Percentiles rank a stretch among this genome's conserved stretches.
These are phyloP conservation scores for Rubroshorea leprosula DNA, from an alignment of 345 rosid genomes.

Conservation along the genomic window DNA sequence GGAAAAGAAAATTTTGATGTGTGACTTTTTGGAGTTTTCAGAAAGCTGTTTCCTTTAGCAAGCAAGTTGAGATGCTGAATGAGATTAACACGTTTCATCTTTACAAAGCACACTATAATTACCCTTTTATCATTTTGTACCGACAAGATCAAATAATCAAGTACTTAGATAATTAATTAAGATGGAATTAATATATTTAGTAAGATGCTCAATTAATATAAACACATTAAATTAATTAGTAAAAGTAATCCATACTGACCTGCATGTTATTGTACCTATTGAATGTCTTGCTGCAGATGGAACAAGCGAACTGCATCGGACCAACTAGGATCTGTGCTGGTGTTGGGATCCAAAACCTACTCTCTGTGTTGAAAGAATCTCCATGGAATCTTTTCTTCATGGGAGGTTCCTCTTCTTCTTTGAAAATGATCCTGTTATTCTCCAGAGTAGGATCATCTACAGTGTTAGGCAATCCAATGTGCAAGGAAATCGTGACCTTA, in stretches of 20 bases:
- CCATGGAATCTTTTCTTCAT: slow-evolving; percentile 28
- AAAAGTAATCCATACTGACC: too few species aligned
- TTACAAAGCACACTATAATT: too few species aligned
- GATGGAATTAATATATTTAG: too few species aligned
- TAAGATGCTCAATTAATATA: too few species aligned
- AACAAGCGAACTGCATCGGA: slow-evolving; percentile 76
- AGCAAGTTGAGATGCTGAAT: too few species aligned
- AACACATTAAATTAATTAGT: too few species aligned
- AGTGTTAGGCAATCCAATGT: slow-evolving; percentile 56
- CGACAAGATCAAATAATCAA: not conserved
- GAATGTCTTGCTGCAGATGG: slow-evolving; percentile 72
- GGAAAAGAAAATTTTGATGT: too few species aligned
- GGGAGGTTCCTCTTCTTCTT: slow-evolving; percentile 17
- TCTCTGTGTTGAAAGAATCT: slow-evolving; percentile 29
- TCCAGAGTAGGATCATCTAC: slow-evolving; percentile 15
- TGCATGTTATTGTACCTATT: slow-evolving; percentile 90
- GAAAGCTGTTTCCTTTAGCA: too few species aligned
- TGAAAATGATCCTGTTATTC: slow-evolving; percentile 7
- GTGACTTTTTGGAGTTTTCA: too few species aligned
- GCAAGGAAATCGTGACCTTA: slow-evolving; percentile 48
- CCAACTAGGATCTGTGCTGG: slow-evolving; percentile 78
- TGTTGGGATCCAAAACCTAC: slow-evolving; percentile 83
- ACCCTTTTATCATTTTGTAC: not conserved
- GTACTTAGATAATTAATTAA: too few species aligned
- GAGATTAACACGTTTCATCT: too few species aligned